Percentiles rank a stretch among this genome's conserved stretches.
Evolutionary conservation across 164 flowering plant species (phyloP).

Genomic region (Litsea cubeba): DNA sequence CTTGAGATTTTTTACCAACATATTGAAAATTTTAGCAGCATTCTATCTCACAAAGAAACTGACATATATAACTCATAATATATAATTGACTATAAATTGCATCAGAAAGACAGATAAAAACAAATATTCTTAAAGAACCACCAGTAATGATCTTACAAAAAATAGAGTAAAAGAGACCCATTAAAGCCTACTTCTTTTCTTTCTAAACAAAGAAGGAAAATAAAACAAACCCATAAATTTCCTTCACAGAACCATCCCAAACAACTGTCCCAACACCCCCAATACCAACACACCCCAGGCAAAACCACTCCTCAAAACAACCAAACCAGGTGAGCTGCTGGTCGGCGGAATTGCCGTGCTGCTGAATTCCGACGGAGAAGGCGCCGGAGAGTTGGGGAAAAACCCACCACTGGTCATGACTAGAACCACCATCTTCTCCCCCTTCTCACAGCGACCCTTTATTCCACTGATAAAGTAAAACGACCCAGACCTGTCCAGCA

Average conservation of each 20-base stretch:
- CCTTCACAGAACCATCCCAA: constrained; percentile 11
- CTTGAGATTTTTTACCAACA: too few relatives aligned
- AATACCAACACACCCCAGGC: constrained; percentile 13
- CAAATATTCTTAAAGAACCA: background rate
- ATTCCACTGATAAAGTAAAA: constrained; percentile 55
- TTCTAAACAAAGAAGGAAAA: background rate
- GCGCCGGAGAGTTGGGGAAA: constrained; percentile 34
- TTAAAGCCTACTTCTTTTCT: background rate
- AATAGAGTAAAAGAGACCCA: background rate
- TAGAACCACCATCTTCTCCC: constrained; percentile 49
- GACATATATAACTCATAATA: too few relatives aligned
- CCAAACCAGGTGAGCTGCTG: constrained; percentile 13
- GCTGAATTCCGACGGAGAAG: constrained; percentile 41
- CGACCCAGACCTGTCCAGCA: constrained; percentile 40
- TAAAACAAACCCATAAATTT: background rate
- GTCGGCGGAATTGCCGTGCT: constrained; percentile 41
- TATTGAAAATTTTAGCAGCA: too few relatives aligned
- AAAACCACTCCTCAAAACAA: constrained; percentile 1
- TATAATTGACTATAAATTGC: too few relatives aligned
- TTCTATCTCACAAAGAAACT: too few relatives aligned
- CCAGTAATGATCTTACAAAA: background rate
- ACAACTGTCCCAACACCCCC: constrained; percentile 18
- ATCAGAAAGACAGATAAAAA: too few relatives aligned
- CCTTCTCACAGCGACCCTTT: constrained; percentile 43
- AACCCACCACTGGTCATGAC: constrained; percentile 31